A percentile compares a stretch with the other conserved stretches of the same genome.
Evolutionary conservation across 2,329 filamentous ascomycete species (phyloP).

Genomic region (Talaromyces verruculosus): DNA sequence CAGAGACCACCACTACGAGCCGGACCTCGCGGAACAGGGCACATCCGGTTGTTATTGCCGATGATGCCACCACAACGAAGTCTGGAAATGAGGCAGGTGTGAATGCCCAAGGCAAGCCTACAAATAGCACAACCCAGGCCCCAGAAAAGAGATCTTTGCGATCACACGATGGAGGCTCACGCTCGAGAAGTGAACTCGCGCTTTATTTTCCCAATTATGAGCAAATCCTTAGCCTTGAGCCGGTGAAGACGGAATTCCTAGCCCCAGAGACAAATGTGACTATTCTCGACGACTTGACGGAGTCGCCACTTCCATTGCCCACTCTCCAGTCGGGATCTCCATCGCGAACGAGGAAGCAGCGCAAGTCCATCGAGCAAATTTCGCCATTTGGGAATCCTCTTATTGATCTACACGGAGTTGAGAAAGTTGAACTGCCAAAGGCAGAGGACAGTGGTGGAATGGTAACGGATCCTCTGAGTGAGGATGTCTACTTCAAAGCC

Average conservation of each 20-base stretch:
- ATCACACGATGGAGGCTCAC: conserved; percentile 76
- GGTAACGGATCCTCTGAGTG: conserved; percentile 55
- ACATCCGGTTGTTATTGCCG: conserved; percentile 16
- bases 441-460: conserved; percentile 31
- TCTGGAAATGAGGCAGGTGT: not conserved
- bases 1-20: not conserved
- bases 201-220: conserved; percentile 93
- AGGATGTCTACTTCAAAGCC: conserved; percentile 57
- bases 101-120: not conserved
- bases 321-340: conserved; percentile 15
- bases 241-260: conserved; percentile 72
- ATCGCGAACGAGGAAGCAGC: conserved; percentile 15
- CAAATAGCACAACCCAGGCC: not conserved
- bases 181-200: conserved; percentile 87
- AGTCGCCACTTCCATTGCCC: conserved; percentile 31
- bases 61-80: not conserved
- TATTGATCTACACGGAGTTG: conserved; percentile 39
- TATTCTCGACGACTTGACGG: conserved; percentile 60
- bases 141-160: conserved; percentile 72
- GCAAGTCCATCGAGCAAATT: conserved; percentile 19
- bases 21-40: conserved; percentile 9
- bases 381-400: conserved; percentile 41
- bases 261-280: conserved; percentile 71
- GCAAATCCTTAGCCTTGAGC: conserved; percentile 83
- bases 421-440: conserved; percentile 46